These are phyloP conservation scores for Avena eriantha DNA, from an alignment of 176 grass and related monocot genomes.

Conservation along the genomic window DNA sequence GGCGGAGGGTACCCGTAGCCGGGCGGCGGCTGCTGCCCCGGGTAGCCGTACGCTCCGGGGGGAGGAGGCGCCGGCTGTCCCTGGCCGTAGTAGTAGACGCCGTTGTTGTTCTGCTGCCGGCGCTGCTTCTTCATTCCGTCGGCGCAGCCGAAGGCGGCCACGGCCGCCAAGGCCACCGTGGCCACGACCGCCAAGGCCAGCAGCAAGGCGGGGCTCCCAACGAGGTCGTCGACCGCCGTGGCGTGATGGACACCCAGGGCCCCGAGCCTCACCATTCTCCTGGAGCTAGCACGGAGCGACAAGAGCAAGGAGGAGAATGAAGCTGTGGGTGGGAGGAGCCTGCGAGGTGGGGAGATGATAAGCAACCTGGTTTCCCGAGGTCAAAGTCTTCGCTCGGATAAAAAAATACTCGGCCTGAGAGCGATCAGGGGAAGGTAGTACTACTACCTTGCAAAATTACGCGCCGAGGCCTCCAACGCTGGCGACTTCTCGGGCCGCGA, in stretches of 20 bases:
- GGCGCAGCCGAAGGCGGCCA: conserved; percentile 58
- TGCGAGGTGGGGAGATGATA: neutral
- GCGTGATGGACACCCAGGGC: neutral
- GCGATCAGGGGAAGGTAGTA: neutral
- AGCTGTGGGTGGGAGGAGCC: neutral
- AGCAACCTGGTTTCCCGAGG: neutral
- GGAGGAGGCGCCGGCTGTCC: conserved; percentile 50
- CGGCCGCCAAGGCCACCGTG: conserved; percentile 40
- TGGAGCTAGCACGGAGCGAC: neutral
- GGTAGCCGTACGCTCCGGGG: conserved; percentile 49
- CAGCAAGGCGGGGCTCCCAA: neutral
- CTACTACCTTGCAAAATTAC: neutral
- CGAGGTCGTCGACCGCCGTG: neutral
- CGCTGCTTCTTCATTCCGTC: conserved; percentile 35
- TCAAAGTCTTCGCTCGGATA: neutral
- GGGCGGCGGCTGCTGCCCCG: conserved; percentile 24
- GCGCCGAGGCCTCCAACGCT: neutral
- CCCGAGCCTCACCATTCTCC: conserved; percentile 29
- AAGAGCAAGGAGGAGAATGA: neutral
- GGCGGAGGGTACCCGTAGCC: conserved; percentile 32
- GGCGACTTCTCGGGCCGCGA: neutral
- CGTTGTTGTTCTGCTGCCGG: conserved; percentile 27
- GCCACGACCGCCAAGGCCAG: neutral
- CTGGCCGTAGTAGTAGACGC: conserved; percentile 61
- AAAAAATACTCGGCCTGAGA: neutral